Evolutionary conservation across 2,329 filamentous ascomycete species (phyloP).

Genomic region (Rhynchosporium agropyri): DNA sequence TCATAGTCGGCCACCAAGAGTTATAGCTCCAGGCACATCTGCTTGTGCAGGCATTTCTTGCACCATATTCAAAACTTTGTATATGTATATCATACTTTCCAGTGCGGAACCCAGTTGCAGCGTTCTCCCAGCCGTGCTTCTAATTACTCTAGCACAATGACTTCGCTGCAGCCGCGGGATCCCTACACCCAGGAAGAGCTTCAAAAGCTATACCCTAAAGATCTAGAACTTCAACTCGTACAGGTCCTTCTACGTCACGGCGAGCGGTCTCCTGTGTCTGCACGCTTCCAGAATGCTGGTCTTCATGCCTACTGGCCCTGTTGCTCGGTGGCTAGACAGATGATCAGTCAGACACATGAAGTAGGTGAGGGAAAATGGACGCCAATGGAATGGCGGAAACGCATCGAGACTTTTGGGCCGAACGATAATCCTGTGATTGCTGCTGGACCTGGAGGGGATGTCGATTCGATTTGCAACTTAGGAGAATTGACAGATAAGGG

Average conservation of each 20-base stretch:
- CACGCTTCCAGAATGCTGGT: slow-evolving; percentile 82
- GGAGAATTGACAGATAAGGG: slow-evolving; percentile 77
- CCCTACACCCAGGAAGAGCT: slow-evolving; percentile 84
- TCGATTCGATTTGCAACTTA: slow-evolving; percentile 80
- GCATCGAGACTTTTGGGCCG: slow-evolving; percentile 79
- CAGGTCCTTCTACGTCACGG: slow-evolving; percentile 84
- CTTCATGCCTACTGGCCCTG: slow-evolving; percentile 83
- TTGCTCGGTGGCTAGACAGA: slow-evolving; percentile 74
- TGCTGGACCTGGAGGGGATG: slow-evolving; percentile 65
- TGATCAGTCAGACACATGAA: slow-evolving; percentile 64
- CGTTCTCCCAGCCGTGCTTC: neutral
- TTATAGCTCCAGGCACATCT: too few relatives aligned
- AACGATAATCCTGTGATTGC: slow-evolving; percentile 72
- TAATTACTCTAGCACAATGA: slow-evolving; percentile 61
- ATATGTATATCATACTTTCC: too few relatives aligned
- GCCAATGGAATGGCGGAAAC: slow-evolving; percentile 61
- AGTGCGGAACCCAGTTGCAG: neutral
- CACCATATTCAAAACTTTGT: too few relatives aligned
- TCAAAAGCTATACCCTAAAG: slow-evolving; percentile 74
- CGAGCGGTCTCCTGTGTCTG: slow-evolving; percentile 79
- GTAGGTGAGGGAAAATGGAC: slow-evolving; percentile 47
- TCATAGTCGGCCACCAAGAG: too few relatives aligned
- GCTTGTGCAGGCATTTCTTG: too few relatives aligned
- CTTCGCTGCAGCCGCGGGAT: slow-evolving; percentile 71
- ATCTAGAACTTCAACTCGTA: slow-evolving; percentile 82